Evolutionary conservation across 352 stramenopile genomes (phyloP).

Genomic region (Globisporangium cylindrosporum): DNA sequence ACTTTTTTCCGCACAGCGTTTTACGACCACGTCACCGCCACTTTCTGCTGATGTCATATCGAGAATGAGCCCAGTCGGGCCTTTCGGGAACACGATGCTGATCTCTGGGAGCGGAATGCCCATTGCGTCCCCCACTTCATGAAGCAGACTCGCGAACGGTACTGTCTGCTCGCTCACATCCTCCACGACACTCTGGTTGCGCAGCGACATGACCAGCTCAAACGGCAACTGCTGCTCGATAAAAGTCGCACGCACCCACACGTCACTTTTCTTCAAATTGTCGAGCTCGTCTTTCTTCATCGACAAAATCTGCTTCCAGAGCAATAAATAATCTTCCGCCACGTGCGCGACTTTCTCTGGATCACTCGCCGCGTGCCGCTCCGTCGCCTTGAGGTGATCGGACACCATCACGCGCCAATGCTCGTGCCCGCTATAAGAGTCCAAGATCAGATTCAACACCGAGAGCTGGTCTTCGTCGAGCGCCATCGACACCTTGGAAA

Average conservation of each 20-base stretch:
- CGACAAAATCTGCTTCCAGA: constrained; percentile 62
- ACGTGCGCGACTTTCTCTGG: constrained; percentile 37
- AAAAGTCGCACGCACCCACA: constrained; percentile 43
- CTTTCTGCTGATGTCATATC: constrained; percentile 25
- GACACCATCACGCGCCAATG: constrained; percentile 72
- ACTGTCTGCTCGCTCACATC: constrained; percentile 32
- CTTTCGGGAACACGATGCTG: constrained; percentile 62
- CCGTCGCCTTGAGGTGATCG: constrained; percentile 62
- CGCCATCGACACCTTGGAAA: constrained; percentile 70
- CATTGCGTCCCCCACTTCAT: constrained; percentile 70
- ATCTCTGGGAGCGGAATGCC: constrained; percentile 83
- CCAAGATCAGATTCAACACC: constrained; percentile 72
- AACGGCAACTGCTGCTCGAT: constrained; percentile 77
- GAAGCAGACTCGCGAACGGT: constrained; percentile 49
- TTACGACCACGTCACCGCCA: constrained; percentile 41
- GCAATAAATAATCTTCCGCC: constrained; percentile 62
- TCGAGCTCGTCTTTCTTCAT: constrained; percentile 71
- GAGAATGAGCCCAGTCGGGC: constrained; percentile 63
- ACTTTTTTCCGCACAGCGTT: constrained; percentile 45
- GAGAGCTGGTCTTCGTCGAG: constrained; percentile 86
- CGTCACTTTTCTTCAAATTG: constrained; percentile 52
- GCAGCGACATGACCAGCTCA: constrained; percentile 70
- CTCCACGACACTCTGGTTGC: constrained; percentile 68
- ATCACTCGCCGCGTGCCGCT: constrained; percentile 48
- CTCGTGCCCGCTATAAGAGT: constrained; percentile 66